A percentile compares a stretch with the other conserved stretches of the same genome.
These are phyloP conservation scores for Globisporangium nunn DNA, from an alignment of 352 stramenopile genomes.

Conservation along the genomic window DNA sequence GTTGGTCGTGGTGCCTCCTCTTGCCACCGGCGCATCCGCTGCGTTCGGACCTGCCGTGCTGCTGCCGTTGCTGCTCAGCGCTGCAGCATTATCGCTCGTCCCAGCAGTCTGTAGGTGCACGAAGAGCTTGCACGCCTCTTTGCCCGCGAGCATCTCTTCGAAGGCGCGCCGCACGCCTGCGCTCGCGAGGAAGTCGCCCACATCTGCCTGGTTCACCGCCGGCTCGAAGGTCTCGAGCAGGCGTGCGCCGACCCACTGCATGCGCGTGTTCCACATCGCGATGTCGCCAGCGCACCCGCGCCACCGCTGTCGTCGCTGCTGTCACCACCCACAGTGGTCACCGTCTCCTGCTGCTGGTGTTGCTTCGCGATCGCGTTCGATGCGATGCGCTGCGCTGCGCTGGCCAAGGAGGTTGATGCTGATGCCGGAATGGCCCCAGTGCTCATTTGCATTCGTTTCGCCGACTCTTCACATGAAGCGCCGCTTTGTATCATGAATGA, in stretches of 20 bases:
- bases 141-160: slow-evolving; percentile 65
- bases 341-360: background rate
- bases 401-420: too few relatives aligned
- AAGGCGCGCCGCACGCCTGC: slow-evolving; percentile 53
- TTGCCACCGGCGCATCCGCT: background rate
- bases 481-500: too few relatives aligned
- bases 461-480: too few relatives aligned
- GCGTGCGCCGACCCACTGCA: slow-evolving; percentile 77
- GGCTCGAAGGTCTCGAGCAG: slow-evolving; percentile 79
- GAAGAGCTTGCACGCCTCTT: slow-evolving; percentile 70
- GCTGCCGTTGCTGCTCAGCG: background rate
- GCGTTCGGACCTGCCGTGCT: slow-evolving; percentile 1
- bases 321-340: too few relatives aligned
- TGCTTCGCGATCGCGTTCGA: too few relatives aligned
- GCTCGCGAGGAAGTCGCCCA: slow-evolving; percentile 60
- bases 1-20: too few relatives aligned
- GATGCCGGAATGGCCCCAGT: too few relatives aligned
- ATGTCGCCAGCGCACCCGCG: too few relatives aligned
- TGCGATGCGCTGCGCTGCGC: too few relatives aligned
- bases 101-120: slow-evolving; percentile 51
- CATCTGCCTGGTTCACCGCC: slow-evolving; percentile 35
- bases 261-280: slow-evolving; percentile 63
- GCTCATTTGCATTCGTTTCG: too few relatives aligned
- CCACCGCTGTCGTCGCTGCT: background rate
- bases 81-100: slow-evolving; percentile 6